These are phyloP conservation scores for Saccharum officinarum DNA, from an alignment of 176 grass and related monocot species.

Conservation along the genomic window DNA sequence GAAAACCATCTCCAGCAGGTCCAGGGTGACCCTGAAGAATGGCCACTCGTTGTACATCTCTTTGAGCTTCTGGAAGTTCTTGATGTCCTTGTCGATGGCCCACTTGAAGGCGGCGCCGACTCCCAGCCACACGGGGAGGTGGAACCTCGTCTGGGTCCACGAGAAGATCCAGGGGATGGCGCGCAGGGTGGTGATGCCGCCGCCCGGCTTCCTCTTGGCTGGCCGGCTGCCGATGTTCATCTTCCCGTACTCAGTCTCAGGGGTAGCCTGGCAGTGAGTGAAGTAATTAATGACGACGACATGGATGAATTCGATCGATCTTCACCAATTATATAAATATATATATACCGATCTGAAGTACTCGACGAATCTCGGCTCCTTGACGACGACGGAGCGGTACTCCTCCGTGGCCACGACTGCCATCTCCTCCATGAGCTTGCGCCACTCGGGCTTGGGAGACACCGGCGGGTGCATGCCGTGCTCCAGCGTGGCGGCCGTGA, in stretches of 20 bases:
- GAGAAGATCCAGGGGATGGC: slow-evolving; percentile 98
- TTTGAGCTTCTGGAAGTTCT: slow-evolving; percentile 57
- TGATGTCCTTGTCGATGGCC: slow-evolving; percentile 60
- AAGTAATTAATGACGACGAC: no score
- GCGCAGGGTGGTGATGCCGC: slow-evolving; percentile 78
- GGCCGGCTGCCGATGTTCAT: slow-evolving; percentile 96
- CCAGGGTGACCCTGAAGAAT: slow-evolving; percentile 87
- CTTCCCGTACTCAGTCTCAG: slow-evolving; percentile 72
- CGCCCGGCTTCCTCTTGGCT: slow-evolving; percentile 69
- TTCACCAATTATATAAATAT: no score
- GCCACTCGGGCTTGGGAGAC: slow-evolving; percentile 81
- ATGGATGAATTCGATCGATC: no score
- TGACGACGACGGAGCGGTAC: slow-evolving; percentile 68
- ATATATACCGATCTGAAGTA: slow-evolving; percentile 72
- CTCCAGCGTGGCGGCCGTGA: slow-evolving; percentile 83
- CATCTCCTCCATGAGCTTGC: slow-evolving; percentile 74
- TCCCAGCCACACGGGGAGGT: slow-evolving; percentile 91
- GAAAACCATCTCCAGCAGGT: slow-evolving; percentile 95
- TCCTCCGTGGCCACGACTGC: slow-evolving; percentile 70
- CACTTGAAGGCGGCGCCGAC: slow-evolving; percentile 70
- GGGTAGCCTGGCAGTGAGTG: slow-evolving; percentile 51
- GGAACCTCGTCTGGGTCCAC: slow-evolving; percentile 94
- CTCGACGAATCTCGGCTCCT: slow-evolving; percentile 69
- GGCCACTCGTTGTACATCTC: slow-evolving; percentile 93
- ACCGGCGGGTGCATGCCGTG: slow-evolving; percentile 86